phyloP scores from a whole-genome alignment of 2,329 filamentous ascomycete species.

The Colletotrichum melonis region DNA sequence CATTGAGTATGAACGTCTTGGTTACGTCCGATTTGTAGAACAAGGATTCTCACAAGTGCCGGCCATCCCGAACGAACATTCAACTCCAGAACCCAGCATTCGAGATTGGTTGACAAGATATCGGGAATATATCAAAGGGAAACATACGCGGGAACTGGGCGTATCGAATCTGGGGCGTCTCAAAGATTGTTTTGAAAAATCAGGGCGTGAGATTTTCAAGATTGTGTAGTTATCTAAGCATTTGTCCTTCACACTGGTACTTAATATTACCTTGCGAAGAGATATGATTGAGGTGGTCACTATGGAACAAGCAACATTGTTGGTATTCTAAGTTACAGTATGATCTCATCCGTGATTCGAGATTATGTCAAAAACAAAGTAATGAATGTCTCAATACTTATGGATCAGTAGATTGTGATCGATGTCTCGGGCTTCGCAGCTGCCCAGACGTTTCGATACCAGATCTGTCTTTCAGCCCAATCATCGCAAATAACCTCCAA shows the following conservation, averaged over 20 bases:
- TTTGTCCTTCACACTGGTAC: no score
- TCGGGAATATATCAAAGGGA: neutral
- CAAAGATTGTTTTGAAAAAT: neutral
- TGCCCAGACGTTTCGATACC: neutral
- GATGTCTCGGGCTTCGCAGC: neutral
- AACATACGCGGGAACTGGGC: neutral
- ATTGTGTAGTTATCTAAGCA: neutral
- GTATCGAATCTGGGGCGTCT: neutral
- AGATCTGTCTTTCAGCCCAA: neutral
- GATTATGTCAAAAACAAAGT: no score
- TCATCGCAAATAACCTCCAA: slow-evolving; percentile 7
- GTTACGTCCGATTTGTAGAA: neutral
- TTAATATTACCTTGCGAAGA: no score
- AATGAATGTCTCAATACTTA: no score
- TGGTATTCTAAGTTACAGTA: no score
- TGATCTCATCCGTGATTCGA: no score
- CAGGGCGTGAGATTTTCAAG: neutral
- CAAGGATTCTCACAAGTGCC: neutral
- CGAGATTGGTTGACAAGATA: neutral
- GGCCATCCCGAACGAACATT: neutral
- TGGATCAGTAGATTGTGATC: neutral
- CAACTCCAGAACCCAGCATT: neutral
- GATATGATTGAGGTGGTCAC: no score
- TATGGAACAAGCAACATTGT: no score
- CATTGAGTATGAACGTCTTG: neutral